Evolutionary conservation across 2,329 filamentous ascomycete genomes (phyloP).

Genomic region (Thielaviopsis euricoi): DNA sequence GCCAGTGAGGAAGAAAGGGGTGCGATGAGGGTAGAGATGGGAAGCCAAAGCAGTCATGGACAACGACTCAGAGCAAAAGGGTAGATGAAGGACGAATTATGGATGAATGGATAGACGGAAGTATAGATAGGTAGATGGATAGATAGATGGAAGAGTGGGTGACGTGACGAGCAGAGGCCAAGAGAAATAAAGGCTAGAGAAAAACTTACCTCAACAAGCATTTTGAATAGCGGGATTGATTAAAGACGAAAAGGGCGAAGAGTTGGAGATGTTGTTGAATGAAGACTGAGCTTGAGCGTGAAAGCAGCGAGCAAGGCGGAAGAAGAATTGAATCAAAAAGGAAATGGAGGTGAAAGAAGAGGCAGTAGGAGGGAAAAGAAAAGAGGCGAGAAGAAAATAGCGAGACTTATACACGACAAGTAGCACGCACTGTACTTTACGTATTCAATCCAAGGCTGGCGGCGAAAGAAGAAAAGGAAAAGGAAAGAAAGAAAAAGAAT

Average conservation of each 20-base stretch:
- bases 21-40: not conserved
- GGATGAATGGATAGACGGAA: too few species aligned
- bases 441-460: not conserved
- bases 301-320: too few species aligned
- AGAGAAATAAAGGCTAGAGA: too few species aligned
- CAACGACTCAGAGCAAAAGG: not conserved
- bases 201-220: not conserved
- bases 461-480: not conserved
- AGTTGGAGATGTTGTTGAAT: not conserved
- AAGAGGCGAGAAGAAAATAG: constrained; percentile 1
- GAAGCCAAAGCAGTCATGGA: not conserved
- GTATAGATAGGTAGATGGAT: too few species aligned
- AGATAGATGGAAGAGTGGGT: too few species aligned
- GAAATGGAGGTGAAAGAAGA: too few species aligned
- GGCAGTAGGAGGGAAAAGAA: constrained; percentile 3
- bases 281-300: too few species aligned
- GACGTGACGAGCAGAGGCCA: not conserved
- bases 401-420: constrained; percentile 5
- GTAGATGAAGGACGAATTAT: too few species aligned
- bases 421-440: not conserved
- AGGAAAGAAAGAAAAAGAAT: not conserved
- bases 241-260: not conserved
- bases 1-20: not conserved
- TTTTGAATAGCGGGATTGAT: not conserved
- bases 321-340: too few species aligned